Conservation (phyloP, 768 basidiomycete genomes). For the Polyporus arcularius region DNA sequence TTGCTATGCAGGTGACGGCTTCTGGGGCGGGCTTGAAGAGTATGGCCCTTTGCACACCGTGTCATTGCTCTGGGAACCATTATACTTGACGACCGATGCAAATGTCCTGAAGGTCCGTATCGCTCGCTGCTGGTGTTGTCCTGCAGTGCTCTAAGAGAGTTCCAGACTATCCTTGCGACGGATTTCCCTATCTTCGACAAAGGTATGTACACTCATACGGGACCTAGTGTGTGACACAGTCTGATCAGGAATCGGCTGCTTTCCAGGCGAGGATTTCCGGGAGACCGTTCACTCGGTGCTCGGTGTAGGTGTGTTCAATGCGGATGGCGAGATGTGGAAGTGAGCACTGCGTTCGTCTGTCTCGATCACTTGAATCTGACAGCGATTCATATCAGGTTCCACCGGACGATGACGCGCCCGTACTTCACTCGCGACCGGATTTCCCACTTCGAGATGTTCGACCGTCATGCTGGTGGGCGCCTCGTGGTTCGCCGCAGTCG, state of each 20-base stretch:
- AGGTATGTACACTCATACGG: constrained; percentile 29
- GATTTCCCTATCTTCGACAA: constrained; percentile 47
- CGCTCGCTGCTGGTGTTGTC: constrained; percentile 18
- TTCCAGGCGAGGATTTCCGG: constrained; percentile 35
- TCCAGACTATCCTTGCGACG: constrained; percentile 41
- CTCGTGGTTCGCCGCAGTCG: background rate
- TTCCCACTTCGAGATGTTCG: constrained; percentile 37
- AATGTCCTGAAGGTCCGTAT: constrained; percentile 34
- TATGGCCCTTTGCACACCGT: constrained; percentile 4
- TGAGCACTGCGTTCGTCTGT: constrained; percentile 4
- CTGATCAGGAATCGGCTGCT: background rate
- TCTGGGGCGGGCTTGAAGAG: background rate
- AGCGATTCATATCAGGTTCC: constrained; percentile 19
- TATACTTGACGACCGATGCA: constrained; percentile 22
- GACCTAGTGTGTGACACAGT: background rate
- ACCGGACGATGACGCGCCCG: constrained; percentile 39
- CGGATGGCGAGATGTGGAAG: constrained; percentile 43
- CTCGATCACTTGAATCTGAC: background rate
- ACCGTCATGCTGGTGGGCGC: constrained; percentile 35
- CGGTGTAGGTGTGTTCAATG: constrained; percentile 59
- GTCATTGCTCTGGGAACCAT: constrained; percentile 21
- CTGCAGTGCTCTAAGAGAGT: background rate
- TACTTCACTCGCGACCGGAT: constrained; percentile 39
- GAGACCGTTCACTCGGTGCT: constrained; percentile 36
- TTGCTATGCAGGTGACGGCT: background rate